Evolutionary conservation across 2,329 filamentous ascomycete genomes (phyloP), one percentile per base, ranked within the genome.

Genomic region (Penicillium sp.): DNA sequence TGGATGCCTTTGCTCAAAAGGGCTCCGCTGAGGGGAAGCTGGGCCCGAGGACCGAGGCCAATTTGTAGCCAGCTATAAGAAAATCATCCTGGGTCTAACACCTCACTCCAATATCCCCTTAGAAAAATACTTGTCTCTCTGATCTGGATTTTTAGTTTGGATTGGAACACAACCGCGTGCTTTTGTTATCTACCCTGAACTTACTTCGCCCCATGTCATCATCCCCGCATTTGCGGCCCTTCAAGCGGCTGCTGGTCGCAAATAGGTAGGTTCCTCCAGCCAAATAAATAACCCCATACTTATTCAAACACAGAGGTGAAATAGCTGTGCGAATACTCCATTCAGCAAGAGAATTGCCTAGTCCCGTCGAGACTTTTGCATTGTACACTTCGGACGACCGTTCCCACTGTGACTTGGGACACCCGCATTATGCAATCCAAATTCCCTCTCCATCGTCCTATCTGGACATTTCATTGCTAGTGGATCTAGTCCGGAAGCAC

Each of bases 271-370:
- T 11, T 7, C 6, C 28, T 11, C 6, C 9, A 24, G 3, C 10
- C 4, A 16, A 38, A 22, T 52, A 46, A 50, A 46, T 11, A 33
- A 38, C 16, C 8, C 30, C 11, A 13, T 39, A 40, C 4, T 44
- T 20, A 44, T 9, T 16, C 7, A 49, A 24, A 42, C 22, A 28
- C 46, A 83, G 82, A 71, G 84, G 84, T 49, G 84, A 87, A 66
- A 86, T 87, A 46, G 83, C 83, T 48, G 77, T 81, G 2, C 77
- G 84, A 11, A 83, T 86, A 43, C 71, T 86, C 30, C 76, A 79
- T 27, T 76, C 83, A 49, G 81, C 80, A n/a, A 74, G 81, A 36
- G 84, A 87, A 66, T 71, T 85, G 3, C 71, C 70, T 11, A 53
- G 58, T 4, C 50, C 62, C 11, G 72, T 84, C 8, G 76, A 82